These are phyloP conservation scores for Nannizzia gypsea DNA, from an alignment of 2,329 filamentous ascomycete species.

Conservation along the genomic window DNA sequence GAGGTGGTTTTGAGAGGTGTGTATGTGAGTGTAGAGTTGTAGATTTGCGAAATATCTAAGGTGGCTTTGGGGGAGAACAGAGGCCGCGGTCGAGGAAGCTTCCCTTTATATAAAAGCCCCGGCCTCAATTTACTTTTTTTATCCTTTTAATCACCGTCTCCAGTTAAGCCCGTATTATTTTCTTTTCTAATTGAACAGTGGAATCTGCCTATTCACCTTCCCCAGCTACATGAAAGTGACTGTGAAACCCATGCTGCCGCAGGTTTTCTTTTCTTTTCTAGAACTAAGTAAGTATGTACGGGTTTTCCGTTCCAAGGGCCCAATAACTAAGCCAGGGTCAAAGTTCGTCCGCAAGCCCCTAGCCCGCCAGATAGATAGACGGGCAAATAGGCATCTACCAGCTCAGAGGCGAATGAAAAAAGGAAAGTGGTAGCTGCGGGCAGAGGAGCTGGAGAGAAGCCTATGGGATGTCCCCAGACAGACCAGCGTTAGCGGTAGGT, in stretches of 20 bases:
- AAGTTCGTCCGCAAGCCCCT: neutral
- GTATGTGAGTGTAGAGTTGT: neutral
- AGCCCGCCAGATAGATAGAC: neutral
- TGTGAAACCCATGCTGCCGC: slow-evolving; percentile 1
- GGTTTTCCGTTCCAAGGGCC: neutral
- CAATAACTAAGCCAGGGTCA: neutral
- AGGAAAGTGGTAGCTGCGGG: neutral
- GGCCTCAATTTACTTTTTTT: neutral
- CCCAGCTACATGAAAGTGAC: neutral
- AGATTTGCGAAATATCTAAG: neutral
- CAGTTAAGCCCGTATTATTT: neutral
- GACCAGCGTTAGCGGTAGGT: neutral
- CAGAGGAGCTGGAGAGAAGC: neutral
- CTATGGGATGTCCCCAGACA: neutral
- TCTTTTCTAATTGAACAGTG: neutral
- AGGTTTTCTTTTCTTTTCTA: neutral
- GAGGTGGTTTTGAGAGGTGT: neutral
- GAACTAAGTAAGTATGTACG: neutral
- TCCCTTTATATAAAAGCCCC: neutral
- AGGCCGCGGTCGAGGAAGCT: neutral
- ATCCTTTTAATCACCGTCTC: neutral
- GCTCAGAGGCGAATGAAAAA: neutral
- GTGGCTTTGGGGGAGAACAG: neutral
- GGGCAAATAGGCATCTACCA: neutral
- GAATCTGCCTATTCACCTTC: neutral